Percentiles rank a stretch among this genome's conserved stretches.
Conservation (phyloP, 2,329 filamentous ascomycete genomes). For the Arthrobotrys sinensis region DNA sequence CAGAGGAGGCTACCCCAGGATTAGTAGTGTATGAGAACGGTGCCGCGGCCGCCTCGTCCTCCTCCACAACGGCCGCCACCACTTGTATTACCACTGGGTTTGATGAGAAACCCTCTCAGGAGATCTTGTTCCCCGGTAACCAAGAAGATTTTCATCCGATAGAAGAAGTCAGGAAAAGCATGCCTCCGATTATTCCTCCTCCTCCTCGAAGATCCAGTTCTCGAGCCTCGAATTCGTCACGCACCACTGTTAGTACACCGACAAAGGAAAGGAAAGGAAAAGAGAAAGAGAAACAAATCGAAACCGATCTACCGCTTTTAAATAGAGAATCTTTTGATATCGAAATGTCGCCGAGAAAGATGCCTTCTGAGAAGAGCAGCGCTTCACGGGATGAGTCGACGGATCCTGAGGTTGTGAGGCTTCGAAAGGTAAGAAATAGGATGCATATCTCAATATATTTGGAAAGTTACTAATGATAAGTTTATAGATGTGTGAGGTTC, state of each 20-base stretch:
- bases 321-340: constrained; percentile 53
- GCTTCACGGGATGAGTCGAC: constrained; percentile 33
- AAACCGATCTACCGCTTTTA: constrained; percentile 48
- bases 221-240: constrained; percentile 36
- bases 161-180: constrained; percentile 36
- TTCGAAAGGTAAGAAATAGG: constrained; percentile 45
- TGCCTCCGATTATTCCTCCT: constrained; percentile 49
- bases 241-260: constrained; percentile 10
- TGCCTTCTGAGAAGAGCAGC: constrained; percentile 48
- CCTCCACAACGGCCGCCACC: constrained; percentile 23
- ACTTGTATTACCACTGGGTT: constrained; percentile 26
- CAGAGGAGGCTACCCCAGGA: constrained; percentile 56
- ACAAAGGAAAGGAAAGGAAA: constrained; percentile 49
- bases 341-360: constrained; percentile 32
- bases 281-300: constrained; percentile 29
- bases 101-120: constrained; percentile 58
- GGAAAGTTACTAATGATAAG: neutral
- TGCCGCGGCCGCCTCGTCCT: constrained; percentile 31
- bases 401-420: constrained; percentile 52
- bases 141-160: constrained; percentile 58
- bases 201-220: constrained; percentile 59
- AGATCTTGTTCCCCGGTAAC: constrained; percentile 57
- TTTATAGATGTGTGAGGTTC: constrained; percentile 56
- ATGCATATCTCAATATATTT: neutral
- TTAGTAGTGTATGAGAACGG: constrained; percentile 38